A percentile compares a stretch with the other conserved stretches of the same genome.
phyloP scores from a whole-genome alignment of 1,139 yeast species.

The Saccharomyces hybrid region DNA sequence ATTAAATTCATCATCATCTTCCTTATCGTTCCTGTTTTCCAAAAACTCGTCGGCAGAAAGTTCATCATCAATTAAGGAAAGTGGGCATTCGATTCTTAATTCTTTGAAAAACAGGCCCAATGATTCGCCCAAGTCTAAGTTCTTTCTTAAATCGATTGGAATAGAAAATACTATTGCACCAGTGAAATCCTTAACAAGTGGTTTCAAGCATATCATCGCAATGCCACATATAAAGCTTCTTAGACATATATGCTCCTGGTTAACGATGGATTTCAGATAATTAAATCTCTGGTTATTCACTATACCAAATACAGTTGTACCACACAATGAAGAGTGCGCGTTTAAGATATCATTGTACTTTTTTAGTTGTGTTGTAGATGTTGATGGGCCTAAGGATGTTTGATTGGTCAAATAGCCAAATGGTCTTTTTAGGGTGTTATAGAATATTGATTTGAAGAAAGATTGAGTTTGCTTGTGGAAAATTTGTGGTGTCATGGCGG shows the following conservation, averaged over 20 bases:
- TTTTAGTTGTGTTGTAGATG: conserved; percentile 2
- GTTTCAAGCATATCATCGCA: conserved; percentile 24
- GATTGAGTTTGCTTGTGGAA: conserved; percentile 25
- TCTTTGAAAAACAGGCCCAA: conserved; percentile 24
- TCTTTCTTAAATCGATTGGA: conserved; percentile 20
- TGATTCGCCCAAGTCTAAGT: conserved; percentile 7
- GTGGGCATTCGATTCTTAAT: conserved; percentile 23
- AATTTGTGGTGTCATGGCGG: conserved; percentile 21
- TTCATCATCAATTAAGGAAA: conserved; percentile 20
- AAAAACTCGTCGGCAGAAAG: conserved; percentile 5
- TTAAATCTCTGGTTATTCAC: conserved; percentile 16
- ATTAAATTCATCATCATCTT: conserved; percentile 13
- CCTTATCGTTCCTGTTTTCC: conserved; percentile 2
- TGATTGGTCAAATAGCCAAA: conserved; percentile 9
- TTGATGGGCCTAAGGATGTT: not conserved
- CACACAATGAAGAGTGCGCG: conserved; percentile 16
- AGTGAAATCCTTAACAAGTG: conserved; percentile 16
- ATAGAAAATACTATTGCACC: conserved; percentile 22
- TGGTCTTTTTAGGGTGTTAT: conserved; percentile 23
- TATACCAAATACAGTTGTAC: conserved; percentile 25
- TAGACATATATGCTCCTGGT: conserved; percentile 19
- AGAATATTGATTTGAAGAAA: conserved; percentile 22
- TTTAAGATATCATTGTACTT: conserved; percentile 9
- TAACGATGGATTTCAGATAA: conserved; percentile 14
- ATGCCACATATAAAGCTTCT: conserved; percentile 25